Conservation (phyloP, 371 early-diverging fungal species). For the Saksenaea oblongispora region DNA sequence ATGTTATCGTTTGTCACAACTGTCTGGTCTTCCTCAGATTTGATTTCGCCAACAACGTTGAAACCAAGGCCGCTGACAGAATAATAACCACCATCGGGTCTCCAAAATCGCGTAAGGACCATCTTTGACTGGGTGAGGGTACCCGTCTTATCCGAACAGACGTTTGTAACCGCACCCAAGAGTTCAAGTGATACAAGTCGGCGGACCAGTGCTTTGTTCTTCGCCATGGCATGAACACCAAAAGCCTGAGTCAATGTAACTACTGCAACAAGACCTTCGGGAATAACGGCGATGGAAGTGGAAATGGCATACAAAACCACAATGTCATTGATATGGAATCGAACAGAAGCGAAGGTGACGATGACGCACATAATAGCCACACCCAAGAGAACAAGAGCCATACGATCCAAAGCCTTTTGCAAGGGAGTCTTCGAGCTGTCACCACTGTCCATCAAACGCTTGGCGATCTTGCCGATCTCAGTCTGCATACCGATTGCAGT, state of each 20-base stretch:
- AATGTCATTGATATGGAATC: constrained; percentile 66
- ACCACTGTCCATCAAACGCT: constrained; percentile 75
- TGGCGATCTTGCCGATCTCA: constrained; percentile 91
- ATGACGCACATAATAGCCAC: constrained; percentile 53
- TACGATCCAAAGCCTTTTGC: constrained; percentile 70
- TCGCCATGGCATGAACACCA: constrained; percentile 89
- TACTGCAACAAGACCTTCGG: constrained; percentile 94
- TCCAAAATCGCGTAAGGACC: constrained; percentile 78
- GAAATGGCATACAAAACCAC: constrained; percentile 77
- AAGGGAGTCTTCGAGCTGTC: constrained; percentile 68
- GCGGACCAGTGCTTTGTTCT: constrained; percentile 80
- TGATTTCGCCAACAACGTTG: constrained; percentile 33
- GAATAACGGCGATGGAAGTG: constrained; percentile 92
- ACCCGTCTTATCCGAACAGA: constrained; percentile 97
- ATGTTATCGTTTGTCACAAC: constrained; percentile 33
- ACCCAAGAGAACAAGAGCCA: constrained; percentile 61
- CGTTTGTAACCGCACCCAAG: constrained; percentile 87
- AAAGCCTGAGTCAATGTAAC: constrained; percentile 90
- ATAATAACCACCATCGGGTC: constrained; percentile 64
- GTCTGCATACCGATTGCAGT: constrained; percentile 87
- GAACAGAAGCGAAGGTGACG: constrained; percentile 55
- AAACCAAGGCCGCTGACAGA: constrained; percentile 66
- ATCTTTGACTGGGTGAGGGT: constrained; percentile 94
- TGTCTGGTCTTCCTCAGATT: constrained; percentile 17
- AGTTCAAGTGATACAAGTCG: constrained; percentile 89